Base-by-base conservation (phyloP, 495 filamentous ascomycete species). In the Cercophora scortea region DNA sequence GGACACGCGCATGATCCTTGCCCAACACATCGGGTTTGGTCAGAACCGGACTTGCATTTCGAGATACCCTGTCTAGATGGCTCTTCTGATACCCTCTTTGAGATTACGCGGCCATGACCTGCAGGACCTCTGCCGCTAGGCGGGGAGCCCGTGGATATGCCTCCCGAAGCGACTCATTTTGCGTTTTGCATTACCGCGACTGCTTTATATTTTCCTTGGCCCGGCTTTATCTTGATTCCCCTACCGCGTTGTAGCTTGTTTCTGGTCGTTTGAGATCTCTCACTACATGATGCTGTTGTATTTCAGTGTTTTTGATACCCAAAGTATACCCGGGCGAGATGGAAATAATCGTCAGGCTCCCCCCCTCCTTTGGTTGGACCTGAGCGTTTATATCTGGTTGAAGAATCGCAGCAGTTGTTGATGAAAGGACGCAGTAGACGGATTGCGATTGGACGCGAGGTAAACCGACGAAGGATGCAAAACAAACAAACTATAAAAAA, bases 31-130 rank as follows among this genome's bases (percentile, higher is more conserved):
- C 60, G 66, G 71, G 61, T 68, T 69, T 69, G 70, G 69, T 67
- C 68, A 71, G 70, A 68, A 66, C 62, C 71, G 71, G 74, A 70
- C 76, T 70, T 77, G 74, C 74, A 76, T 77, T 76, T 77, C 69
- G 69, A 75, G 73, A 76, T 74, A 76, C 74, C 74, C 73, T 64
- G 61, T 64, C 68, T 59, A 74, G 71, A 74, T 74, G 70, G 66
- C 72, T 69, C 67, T 62, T 62, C 69, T 71, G 69, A 73, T 76
- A 74, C 71, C 68, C 70, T 52, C 54, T 45, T 48, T 52, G 49
- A 45, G 50, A 32, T 13, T 16, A 36, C 38, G 45, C 44, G 45
- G 44, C 42, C 32, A 18, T 38, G 52, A 15, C 25, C 40, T 47
- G 25, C 38, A 40, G 38, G 38, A 40, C 1, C 38, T 15, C 8